Evolutionary conservation across 1,284 basidiomycete genomes (phyloP), one percentile per base, ranked within the genome.

Genomic region (Anthracocystis panici-leucophaei): DNA sequence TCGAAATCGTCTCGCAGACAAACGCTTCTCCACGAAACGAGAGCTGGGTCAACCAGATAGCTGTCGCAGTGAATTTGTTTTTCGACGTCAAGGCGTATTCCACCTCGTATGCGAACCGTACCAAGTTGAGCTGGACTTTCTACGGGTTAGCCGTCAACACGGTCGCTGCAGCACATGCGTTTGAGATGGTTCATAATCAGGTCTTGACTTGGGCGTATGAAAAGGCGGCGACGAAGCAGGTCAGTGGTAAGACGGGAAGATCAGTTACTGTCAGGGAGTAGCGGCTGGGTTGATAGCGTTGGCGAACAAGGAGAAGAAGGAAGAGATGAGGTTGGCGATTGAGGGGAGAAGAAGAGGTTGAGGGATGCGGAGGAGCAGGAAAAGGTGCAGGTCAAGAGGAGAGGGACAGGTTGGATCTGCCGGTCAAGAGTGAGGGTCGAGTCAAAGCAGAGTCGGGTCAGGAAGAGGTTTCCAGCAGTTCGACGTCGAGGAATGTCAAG

Each of bases 141-240:
- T 80, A 80, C 49, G 77, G 78, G 2, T 44, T 80, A 16, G 69
- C 77, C 11, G 21, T 65, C 20, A 80, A 80, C 49, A 80, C 77
- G 14, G 74, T 77, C 7, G 77, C 78, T 10, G 78, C 78, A 1
- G 78, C 69, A 6, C 48, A 68, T 27, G 77, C 77, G 7, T 80
- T 80, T 29, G 78, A 80, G 55, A 79, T 79, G 71, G 77, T 77
- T 11, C 69, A 74, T 59, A 79, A 80, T 35, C 74, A 73, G 53
- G 66, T 79, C 20, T 48, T 79, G 11, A 74, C 72, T 2, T 80
- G 75, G 74, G 66, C 66, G 12, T 50, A 29, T 3, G 57, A 76
- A 31, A 70, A 72, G 53, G 58, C 61, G 3, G 58, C 25, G 0
- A 20, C 25, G 0, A 67, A 64, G 29, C n/a, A 46, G 18, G 48